Percentiles rank a stretch among this genome's conserved stretches.
Evolutionary conservation across 345 rosid species (phyloP).

Genomic region (Eucalyptus fibrosa): DNA sequence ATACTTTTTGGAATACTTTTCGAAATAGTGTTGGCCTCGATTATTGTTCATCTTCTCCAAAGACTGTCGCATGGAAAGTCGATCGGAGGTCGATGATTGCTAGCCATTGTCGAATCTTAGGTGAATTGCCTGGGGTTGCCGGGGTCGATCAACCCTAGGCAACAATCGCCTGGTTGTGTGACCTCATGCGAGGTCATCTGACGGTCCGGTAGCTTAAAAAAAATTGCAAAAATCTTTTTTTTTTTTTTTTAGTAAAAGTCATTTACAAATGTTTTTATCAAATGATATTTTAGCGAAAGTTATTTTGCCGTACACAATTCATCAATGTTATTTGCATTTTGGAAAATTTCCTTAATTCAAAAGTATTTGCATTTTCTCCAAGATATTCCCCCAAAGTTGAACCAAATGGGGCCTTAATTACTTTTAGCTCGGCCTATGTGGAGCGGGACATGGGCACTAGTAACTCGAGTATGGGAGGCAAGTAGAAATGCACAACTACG

Average conservation of each 20-base stretch:
- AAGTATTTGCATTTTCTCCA: accelerated
- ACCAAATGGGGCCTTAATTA: too few relatives aligned
- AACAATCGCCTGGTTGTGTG: too few relatives aligned
- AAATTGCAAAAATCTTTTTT: too few relatives aligned
- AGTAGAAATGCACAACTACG: accelerated
- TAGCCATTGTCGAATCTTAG: too few relatives aligned
- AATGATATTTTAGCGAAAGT: accelerated
- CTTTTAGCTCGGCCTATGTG: accelerated
- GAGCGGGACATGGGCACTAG: accelerated
- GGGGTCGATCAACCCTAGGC: accelerated
- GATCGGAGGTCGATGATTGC: accelerated
- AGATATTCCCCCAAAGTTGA: accelerated
- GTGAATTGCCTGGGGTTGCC: accelerated
- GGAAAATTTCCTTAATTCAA: accelerated
- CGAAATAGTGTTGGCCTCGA: accelerated
- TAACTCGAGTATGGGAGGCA: neutral
- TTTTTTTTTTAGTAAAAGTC: too few relatives aligned
- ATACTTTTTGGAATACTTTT: too few relatives aligned
- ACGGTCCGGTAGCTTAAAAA: accelerated
- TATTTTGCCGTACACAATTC: accelerated
- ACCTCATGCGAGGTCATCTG: too few relatives aligned
- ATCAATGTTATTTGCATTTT: accelerated
- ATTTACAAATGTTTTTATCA: too few relatives aligned
- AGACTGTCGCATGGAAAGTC: too few relatives aligned
- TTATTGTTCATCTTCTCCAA: too few relatives aligned